A percentile compares a stretch with the other conserved stretches of the same genome.
Conservation (phyloP, 2,329 filamentous ascomycete species). For the Parastagonospora avenae region DNA sequence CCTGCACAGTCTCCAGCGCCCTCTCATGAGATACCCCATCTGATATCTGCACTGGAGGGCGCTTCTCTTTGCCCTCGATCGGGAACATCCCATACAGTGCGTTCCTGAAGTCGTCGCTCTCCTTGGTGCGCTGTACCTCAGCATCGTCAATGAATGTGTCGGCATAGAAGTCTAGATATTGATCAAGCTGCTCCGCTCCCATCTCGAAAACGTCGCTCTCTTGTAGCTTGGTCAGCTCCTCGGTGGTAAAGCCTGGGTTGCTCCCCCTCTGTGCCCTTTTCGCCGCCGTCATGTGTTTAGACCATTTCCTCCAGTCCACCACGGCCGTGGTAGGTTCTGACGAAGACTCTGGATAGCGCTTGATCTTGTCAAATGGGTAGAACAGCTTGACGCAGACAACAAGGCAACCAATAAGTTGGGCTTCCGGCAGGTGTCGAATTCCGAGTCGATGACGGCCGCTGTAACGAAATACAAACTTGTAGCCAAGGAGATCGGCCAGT, state of each 20-base stretch:
- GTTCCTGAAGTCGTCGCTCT: constrained; percentile 48
- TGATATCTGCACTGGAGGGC: constrained; percentile 6
- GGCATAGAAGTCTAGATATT: constrained; percentile 79
- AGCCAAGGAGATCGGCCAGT: constrained; percentile 57
- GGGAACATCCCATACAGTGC: constrained; percentile 53
- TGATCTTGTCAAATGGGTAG: constrained; percentile 71
- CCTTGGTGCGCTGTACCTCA: constrained; percentile 38
- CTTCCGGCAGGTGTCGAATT: constrained; percentile 63
- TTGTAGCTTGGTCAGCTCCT: constrained; percentile 58
- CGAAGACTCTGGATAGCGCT: constrained; percentile 56
- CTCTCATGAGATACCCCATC: constrained; percentile 34
- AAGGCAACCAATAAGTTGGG: constrained; percentile 71
- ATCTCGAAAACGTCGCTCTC: constrained; percentile 69
- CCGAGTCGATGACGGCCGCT: constrained; percentile 21
- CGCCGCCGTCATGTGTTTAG: constrained; percentile 14
- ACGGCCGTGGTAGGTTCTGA: constrained; percentile 63
- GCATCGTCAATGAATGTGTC: constrained; percentile 63
- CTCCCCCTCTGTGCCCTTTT: constrained; percentile 8
- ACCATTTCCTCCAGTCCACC: constrained; percentile 78
- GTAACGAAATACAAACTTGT: constrained; percentile 65
- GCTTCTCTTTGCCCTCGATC: constrained; percentile 12
- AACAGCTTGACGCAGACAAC: constrained; percentile 78
- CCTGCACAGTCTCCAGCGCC: constrained; percentile 47
- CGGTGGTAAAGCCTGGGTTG: constrained; percentile 38
- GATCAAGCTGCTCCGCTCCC: constrained; percentile 66